Evolutionary conservation across 1,284 basidiomycete species (phyloP).

Genomic region (Hypsizygus ulmarius): DNA sequence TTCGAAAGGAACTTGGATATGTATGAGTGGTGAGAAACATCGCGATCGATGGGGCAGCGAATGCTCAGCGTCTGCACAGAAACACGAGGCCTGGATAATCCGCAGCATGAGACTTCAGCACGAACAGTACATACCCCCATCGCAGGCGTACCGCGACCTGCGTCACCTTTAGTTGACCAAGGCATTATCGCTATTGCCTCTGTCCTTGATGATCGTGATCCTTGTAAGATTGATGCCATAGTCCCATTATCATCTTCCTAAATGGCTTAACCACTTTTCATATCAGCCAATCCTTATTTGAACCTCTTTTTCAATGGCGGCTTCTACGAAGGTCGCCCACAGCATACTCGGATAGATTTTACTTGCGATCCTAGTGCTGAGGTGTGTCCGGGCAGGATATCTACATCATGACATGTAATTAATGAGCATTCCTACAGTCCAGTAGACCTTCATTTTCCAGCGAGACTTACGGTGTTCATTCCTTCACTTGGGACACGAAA

Average conservation of each 20-base stretch:
- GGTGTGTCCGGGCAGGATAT: neutral
- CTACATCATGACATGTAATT: neutral
- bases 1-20: conserved; percentile 24
- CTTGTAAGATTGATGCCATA: neutral
- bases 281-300: neutral
- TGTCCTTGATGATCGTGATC: neutral
- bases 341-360: conserved; percentile 15
- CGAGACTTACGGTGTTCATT: conserved; percentile 18
- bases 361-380: conserved; percentile 11
- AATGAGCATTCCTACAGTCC: conserved; percentile 1
- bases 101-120: conserved; percentile 3
- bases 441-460: conserved; percentile 13
- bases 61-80: conserved; percentile 5
- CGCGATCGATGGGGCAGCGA: neutral
- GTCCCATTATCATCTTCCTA: neutral
- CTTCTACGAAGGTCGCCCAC: neutral
- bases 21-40: conserved; percentile 22
- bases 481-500: conserved; percentile 26
- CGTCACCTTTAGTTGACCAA: conserved; percentile 5
- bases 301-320: conserved; percentile 14
- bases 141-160: conserved; percentile 8
- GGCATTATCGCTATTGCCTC: conserved; percentile 9
- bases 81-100: conserved; percentile 7
- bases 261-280: neutral
- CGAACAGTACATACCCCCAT: conserved; percentile 7